phyloP scores from a whole-genome alignment of 139 green algal genomes.

The Trebouxia sp. region DNA sequence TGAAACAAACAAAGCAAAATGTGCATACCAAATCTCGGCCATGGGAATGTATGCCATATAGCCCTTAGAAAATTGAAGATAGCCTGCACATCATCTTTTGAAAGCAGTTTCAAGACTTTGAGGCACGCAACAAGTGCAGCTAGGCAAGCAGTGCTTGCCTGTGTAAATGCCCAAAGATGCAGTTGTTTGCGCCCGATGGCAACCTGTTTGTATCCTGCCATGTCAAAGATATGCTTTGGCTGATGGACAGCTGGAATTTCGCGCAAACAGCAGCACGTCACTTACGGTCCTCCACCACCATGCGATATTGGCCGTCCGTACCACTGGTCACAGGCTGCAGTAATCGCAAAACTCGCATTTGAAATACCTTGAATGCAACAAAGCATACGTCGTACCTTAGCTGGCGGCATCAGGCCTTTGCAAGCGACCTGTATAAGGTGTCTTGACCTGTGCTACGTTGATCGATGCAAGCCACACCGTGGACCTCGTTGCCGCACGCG shows the following conservation, averaged over 20 bases:
- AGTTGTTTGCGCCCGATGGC: not conserved
- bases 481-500: too few species aligned
- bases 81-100: not conserved
- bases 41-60: conserved; percentile 1
- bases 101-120: too few species aligned
- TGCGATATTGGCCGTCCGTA: conserved; percentile 19
- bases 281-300: not conserved
- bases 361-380: too few species aligned
- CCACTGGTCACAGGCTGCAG: not conserved
- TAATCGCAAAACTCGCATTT: not conserved
- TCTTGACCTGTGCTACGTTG: too few species aligned
- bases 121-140: not conserved
- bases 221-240: not conserved
- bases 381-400: too few species aligned
- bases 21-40: not conserved
- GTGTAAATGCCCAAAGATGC: not conserved
- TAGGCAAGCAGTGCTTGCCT: not conserved
- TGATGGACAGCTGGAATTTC: not conserved
- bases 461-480: too few species aligned
- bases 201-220: conserved; percentile 20
- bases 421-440: too few species aligned
- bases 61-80: conserved; percentile 7
- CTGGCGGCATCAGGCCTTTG: too few species aligned
- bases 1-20: too few species aligned
- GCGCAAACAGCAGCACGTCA: too few species aligned